These are phyloP conservation scores for Annulohypoxylon truncatum DNA, from an alignment of 2,329 filamentous ascomycete genomes.

Conservation along the genomic window DNA sequence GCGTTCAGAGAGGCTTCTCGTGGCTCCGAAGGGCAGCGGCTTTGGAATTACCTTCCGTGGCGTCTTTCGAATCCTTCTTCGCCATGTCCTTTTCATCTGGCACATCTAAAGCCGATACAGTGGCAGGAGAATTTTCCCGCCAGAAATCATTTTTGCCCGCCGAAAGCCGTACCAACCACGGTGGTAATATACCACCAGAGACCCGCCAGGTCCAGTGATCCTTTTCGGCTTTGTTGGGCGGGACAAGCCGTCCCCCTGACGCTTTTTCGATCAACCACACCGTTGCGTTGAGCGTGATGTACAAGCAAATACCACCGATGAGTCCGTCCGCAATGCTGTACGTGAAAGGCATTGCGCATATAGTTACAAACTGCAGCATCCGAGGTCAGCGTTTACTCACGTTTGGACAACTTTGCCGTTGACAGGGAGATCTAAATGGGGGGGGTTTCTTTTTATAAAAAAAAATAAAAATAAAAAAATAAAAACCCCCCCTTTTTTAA, in stretches of 20 bases:
- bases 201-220: constrained; percentile 85
- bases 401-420: neutral
- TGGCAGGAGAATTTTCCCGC: constrained; percentile 56
- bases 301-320: constrained; percentile 82
- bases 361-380: constrained; percentile 72
- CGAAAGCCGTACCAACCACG: constrained; percentile 74
- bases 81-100: constrained; percentile 26
- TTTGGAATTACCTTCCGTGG: constrained; percentile 2
- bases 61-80: constrained; percentile 25
- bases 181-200: constrained; percentile 78
- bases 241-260: constrained; percentile 76
- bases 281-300: constrained; percentile 78
- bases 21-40: neutral
- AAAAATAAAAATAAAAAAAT: too few relatives aligned
- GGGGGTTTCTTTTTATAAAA: too few relatives aligned
- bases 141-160: constrained; percentile 81
- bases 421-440: neutral
- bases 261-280: constrained; percentile 76
- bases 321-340: constrained; percentile 90
- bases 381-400: neutral
- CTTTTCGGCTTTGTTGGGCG: constrained; percentile 79
- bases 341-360: constrained; percentile 88
- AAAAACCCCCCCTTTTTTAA: neutral
- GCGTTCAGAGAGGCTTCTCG: constrained; percentile 21
- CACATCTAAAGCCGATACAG: constrained; percentile 39